Base-by-base conservation (phyloP, 805 yeast genomes). In the Zygoascus biomembranicola region DNA sequence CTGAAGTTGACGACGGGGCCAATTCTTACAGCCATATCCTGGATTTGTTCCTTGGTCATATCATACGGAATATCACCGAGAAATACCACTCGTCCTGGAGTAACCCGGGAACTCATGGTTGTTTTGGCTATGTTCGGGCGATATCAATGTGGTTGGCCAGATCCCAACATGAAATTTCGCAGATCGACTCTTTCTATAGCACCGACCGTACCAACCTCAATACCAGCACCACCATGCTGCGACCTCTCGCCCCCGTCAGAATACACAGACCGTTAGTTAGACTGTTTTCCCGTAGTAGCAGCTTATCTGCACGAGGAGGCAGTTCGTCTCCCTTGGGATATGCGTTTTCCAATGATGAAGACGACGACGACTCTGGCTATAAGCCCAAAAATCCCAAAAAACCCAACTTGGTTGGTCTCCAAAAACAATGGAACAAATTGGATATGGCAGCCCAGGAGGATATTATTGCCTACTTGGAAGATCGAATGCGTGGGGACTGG, bases 391-490 rank as follows among this genome's bases (percentile, higher is more conserved):
- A 62, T 59, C 66, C 67, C n/a, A 43, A 16, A 28, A 31, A 16
- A 26, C 73, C 71, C n/a, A 58, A 61, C 32, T 54, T 67, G n/a
- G 52, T 51, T 42, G 60, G 55, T 37, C 58, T 69, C 39, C 55
- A 55, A 39, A 59, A 60, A 50, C 61, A 70, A 26, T 69, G 73
- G 73, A 28, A 50, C 39, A 62, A 55, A 49, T 57, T 69, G 67
- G 68, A 68, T 43, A 62, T 63, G 9, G 61, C 66, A n/a, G 62
- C 66, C 50, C 72, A 69, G 57, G 71, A 69, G 55, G 71, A 68
- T 41, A 57, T 69, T n/a, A 57, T 66, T 4, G 63, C 65, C 16
- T 69, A 65, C 52, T 59, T 69, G 10, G 72, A 69, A 47, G 70
- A 67, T 52, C 52, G 58, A 32, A 65, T 65, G 65, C 62, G 71